Base-by-base conservation (phyloP, 2,329 filamentous ascomycete genomes). In the Alternaria postmessia region DNA sequence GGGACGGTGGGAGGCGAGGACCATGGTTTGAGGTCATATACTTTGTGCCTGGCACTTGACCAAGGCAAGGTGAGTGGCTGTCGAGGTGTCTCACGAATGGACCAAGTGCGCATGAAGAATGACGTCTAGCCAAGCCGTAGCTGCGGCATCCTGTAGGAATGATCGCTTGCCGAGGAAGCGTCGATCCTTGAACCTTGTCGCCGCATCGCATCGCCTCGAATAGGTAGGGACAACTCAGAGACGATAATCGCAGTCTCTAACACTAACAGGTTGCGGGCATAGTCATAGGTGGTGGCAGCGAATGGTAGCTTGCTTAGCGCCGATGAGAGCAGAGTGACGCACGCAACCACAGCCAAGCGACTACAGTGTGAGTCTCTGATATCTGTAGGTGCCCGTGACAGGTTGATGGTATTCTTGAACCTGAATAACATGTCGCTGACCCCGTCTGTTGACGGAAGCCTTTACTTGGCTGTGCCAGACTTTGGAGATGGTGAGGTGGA, bases 1-100 rank as follows among this genome's bases (percentile, higher is more conserved):
- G 70, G 67, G 75, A 69, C 62, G 58, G 20, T 5, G 57, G 52
- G 46, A 48, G 57, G 68, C 61, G 55, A 64, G 54, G 64, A 63
- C 54, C 62, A 64, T 62, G 54, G 63, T 65, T 66, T 30, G 55
- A 55, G 36, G 62, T 59, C 54, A 67, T 65, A 64, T 68, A 67
- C 42, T 47, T 52, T 38, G 59, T 56, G 48, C 53, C 54, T 69
- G 59, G 59, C 64, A 59, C 63, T 64, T 58, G 59, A 62, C 57
- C 56, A 57, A 58, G 51, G 56, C 57, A 59, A 20, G 57, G 51
- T 56, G 63, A 51, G 59, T 57, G 61, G 54, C 52, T 56, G 55
- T 54, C 55, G 38, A 57, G 5, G 30, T 57, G 55, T 58, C 61
- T 59, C 57, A 51, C 47, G 51, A 56, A 62, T 51, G 46, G 60